Conservation (phyloP, 352 stramenopile species). For the Phytophthora multivora region DNA sequence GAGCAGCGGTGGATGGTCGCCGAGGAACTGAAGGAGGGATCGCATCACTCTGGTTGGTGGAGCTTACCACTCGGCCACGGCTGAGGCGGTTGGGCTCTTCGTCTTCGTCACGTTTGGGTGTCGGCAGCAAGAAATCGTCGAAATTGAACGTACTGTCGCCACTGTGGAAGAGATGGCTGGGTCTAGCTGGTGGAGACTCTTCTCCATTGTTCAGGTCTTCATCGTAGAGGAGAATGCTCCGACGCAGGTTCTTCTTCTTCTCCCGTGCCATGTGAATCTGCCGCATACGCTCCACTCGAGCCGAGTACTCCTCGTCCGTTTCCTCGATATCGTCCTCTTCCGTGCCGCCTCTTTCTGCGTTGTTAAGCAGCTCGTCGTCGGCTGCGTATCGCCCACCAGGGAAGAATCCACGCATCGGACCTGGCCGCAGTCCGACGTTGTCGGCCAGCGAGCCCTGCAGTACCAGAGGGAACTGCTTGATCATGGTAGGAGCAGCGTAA, state of each 20-base stretch:
- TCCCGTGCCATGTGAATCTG: constrained; percentile 71
- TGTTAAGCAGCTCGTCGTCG: constrained; percentile 40
- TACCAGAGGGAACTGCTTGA: constrained; percentile 55
- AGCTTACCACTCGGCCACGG: constrained; percentile 30
- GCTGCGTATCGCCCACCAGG: constrained; percentile 44
- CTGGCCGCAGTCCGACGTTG: constrained; percentile 34
- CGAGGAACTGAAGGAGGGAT: constrained; percentile 25
- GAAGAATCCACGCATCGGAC: constrained; percentile 38
- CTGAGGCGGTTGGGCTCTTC: constrained; percentile 1
- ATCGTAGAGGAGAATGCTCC: constrained; percentile 53
- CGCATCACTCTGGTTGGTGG: constrained; percentile 34
- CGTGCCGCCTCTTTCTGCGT: constrained; percentile 6
- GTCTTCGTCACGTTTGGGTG: constrained; percentile 29
- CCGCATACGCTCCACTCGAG: constrained; percentile 59
- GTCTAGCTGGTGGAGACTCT: constrained; percentile 31
- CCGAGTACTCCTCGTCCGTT: constrained; percentile 51
- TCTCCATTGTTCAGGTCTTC: constrained; percentile 39
- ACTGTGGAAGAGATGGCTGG: constrained; percentile 31
- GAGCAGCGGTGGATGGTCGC: constrained; percentile 33
- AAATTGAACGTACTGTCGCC: constrained; percentile 50
- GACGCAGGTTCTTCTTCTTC: constrained; percentile 57
- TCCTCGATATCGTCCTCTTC: constrained; percentile 54
- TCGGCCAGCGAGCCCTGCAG: constrained; percentile 38
- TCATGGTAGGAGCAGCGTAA: constrained; percentile 54
- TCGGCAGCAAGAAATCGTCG: constrained; percentile 46